phyloP scores from a whole-genome alignment of 805 yeast species.

The Candida easanensis region DNA sequence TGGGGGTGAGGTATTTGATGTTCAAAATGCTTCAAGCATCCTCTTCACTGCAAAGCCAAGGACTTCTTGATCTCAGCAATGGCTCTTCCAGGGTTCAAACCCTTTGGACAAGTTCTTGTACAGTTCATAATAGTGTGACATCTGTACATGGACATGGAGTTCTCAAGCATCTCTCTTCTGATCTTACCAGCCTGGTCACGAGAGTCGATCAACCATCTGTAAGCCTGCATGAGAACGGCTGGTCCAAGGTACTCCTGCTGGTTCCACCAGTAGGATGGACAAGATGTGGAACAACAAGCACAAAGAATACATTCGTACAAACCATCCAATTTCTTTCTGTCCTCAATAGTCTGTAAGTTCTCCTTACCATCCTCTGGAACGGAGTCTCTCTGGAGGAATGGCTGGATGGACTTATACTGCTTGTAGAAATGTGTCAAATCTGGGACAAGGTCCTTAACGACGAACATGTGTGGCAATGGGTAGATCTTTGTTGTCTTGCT shows the following conservation, averaged over 20 bases:
- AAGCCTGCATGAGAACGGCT: slow-evolving; percentile 98
- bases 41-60: slow-evolving; percentile 59
- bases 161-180: slow-evolving; percentile 89
- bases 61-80: slow-evolving; percentile 96
- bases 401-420: slow-evolving; percentile 97
- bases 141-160: slow-evolving; percentile 96
- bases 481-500: slow-evolving; percentile 80
- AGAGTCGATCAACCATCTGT: slow-evolving; percentile 97
- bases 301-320: slow-evolving; percentile 96
- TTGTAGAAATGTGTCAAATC: slow-evolving; percentile 97
- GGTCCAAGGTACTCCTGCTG: slow-evolving; percentile 98
- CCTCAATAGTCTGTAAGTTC: slow-evolving; percentile 85
- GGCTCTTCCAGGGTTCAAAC: slow-evolving; percentile 95
- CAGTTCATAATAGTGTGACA: slow-evolving; percentile 99
- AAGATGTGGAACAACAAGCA: slow-evolving; percentile 98
- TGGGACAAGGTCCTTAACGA: slow-evolving; percentile 95
- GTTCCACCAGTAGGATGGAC: slow-evolving; percentile 99
- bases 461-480: slow-evolving; percentile 97
- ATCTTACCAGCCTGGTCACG: slow-evolving; percentile 84
- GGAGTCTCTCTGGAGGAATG: slow-evolving; percentile 79
- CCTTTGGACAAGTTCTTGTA: slow-evolving; percentile 97
- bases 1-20: too few species aligned
- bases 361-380: slow-evolving; percentile 90
- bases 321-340: slow-evolving; percentile 95
- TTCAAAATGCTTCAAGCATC: background rate